Conservation (phyloP, 23 red algal genomes). For the Gracilaria vermiculophylla region DNA sequence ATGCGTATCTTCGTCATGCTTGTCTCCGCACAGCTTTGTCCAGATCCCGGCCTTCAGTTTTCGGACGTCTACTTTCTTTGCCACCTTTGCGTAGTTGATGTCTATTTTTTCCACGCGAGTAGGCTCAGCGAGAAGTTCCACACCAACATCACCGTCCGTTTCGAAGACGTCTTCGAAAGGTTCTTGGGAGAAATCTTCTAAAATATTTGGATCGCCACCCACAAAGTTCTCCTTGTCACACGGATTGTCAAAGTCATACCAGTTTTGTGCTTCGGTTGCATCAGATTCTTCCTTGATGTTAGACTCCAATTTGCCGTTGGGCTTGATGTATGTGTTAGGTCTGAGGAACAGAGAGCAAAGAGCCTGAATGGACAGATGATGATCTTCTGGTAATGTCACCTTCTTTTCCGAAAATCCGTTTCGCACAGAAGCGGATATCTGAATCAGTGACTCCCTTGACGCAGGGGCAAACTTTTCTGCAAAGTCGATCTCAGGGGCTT, state of each 20-base stretch:
- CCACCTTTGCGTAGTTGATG: conserved; percentile 83
- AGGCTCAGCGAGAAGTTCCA: conserved; percentile 54
- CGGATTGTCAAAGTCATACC: conserved; percentile 50
- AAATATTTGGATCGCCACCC: background rate
- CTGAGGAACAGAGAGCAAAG: conserved; percentile 69
- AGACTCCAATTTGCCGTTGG: background rate
- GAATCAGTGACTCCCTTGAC: conserved; percentile 27
- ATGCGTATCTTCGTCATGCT: background rate
- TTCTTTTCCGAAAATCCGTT: conserved; percentile 49
- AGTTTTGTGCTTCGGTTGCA: background rate
- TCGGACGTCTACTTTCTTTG: conserved; percentile 95
- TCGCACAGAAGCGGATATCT: conserved; percentile 48
- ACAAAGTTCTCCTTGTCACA: conserved; percentile 49
- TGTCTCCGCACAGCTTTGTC: conserved; percentile 57
- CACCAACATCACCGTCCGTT: background rate
- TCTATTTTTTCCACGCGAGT: conserved; percentile 67
- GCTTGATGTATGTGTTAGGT: conserved; percentile 28
- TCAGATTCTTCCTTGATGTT: background rate
- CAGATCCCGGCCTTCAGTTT: conserved; percentile 81
- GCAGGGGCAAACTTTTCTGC: conserved; percentile 59
- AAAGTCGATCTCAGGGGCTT: conserved; percentile 72
- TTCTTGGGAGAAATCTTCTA: background rate
- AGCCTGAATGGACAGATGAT: conserved; percentile 39
- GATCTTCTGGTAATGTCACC: conserved; percentile 77
- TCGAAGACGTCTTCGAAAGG: conserved; percentile 5